Evolutionary conservation across 257 asterid genomes (phyloP).

Genomic region (Linaria vulgaris): DNA sequence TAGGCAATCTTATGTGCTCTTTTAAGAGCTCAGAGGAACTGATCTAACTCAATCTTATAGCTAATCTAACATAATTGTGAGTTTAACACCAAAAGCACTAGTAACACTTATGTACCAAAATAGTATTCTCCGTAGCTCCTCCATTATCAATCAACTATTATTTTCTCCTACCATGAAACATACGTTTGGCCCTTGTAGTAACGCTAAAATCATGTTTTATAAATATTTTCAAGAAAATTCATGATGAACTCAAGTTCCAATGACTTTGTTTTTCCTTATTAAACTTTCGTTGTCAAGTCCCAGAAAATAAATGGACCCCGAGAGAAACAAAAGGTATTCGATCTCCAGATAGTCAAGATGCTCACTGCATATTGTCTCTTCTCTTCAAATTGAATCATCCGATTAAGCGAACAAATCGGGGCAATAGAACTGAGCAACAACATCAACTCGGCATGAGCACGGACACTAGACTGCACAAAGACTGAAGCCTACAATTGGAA

Average conservation of each 20-base stretch:
- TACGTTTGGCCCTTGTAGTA: too few relatives aligned
- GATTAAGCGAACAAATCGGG: constrained; percentile 95
- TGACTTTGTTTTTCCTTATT: neutral
- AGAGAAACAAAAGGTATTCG: too few relatives aligned
- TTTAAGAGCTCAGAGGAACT: constrained; percentile 14
- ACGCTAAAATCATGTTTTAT: too few relatives aligned
- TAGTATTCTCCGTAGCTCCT: too few relatives aligned
- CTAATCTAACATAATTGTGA: constrained; percentile 9
- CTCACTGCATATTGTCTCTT: constrained; percentile 84
- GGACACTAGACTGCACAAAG: constrained; percentile 96
- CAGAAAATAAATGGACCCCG: too few relatives aligned
- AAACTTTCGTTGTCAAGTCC: neutral
- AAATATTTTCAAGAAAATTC: too few relatives aligned
- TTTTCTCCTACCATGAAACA: too few relatives aligned
- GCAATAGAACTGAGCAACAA: constrained; percentile 89
- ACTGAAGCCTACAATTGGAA: constrained; percentile 78
- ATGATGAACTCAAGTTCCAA: neutral
- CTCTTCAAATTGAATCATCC: constrained; percentile 95
- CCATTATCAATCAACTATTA: too few relatives aligned
- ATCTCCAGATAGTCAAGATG: neutral
- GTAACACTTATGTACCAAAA: constrained; percentile 8
- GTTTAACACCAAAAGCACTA: constrained; percentile 11
- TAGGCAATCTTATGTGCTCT: neutral
- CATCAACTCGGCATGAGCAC: constrained; percentile 93
- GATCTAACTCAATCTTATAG: neutral